A percentile compares a stretch with the other conserved stretches of the same genome.
Conservation (phyloP, 805 yeast species). For the Candida rishiriensis region DNA sequence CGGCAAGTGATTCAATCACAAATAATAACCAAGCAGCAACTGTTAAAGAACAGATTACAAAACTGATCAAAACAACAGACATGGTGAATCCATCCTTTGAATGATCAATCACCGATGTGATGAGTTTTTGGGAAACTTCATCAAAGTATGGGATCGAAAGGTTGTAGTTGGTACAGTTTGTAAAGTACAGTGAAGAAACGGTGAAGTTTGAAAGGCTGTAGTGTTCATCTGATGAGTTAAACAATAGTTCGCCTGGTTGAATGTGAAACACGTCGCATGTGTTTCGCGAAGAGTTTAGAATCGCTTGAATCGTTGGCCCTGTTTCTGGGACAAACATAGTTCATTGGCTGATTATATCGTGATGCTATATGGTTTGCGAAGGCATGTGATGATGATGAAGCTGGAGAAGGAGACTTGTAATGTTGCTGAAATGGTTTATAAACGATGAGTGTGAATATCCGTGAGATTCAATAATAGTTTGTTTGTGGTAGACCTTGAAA, state of each 20-base stretch:
- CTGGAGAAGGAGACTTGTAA: too few species aligned
- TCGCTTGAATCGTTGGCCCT: too few species aligned
- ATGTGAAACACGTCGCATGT: background rate
- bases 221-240: background rate
- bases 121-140: background rate
- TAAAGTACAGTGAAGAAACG: background rate
- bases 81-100: slow-evolving; percentile 32
- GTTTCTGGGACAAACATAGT: too few species aligned
- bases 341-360: too few species aligned
- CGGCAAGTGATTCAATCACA: slow-evolving; percentile 49
- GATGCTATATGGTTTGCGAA: too few species aligned
- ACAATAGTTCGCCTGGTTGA: background rate
- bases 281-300: background rate
- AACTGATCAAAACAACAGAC: slow-evolving; percentile 41
- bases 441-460: too few species aligned
- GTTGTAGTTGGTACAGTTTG: background rate
- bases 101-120: background rate
- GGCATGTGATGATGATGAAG: too few species aligned
- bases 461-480: too few species aligned
- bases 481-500: too few species aligned
- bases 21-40: slow-evolving; percentile 70
- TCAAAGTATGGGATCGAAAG: background rate
- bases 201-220: background rate
- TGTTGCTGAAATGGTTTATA: too few species aligned
- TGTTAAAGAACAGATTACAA: slow-evolving; percentile 50